phyloP scores from a whole-genome alignment of 2,329 filamentous ascomycete genomes.

The Calonectria multiphialidica region DNA sequence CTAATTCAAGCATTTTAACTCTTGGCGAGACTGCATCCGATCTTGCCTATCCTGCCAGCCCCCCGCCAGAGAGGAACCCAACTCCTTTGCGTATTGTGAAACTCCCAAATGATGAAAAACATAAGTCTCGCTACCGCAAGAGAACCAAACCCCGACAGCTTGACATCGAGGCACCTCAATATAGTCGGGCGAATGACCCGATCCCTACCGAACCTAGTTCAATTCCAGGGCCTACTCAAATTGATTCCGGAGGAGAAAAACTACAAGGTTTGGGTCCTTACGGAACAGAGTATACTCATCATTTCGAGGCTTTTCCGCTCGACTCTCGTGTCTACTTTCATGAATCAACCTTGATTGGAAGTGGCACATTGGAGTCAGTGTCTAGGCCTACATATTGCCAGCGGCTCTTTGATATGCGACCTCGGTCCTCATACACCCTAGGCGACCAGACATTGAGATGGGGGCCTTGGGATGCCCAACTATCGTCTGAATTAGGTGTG shows the following conservation, averaged over 20 bases:
- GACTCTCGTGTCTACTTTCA: slow-evolving; percentile 70
- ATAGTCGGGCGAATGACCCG: slow-evolving; percentile 66
- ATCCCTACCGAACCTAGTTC: slow-evolving; percentile 43
- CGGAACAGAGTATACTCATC: slow-evolving; percentile 70
- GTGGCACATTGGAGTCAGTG: slow-evolving; percentile 60
- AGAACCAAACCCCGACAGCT: slow-evolving; percentile 56
- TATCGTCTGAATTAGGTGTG: slow-evolving; percentile 72
- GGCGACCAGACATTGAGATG: slow-evolving; percentile 64
- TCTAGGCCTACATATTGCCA: slow-evolving; percentile 46
- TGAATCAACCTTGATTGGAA: slow-evolving; percentile 68
- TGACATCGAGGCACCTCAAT: slow-evolving; percentile 65
- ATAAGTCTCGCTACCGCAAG: slow-evolving; percentile 57
- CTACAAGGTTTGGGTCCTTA: slow-evolving; percentile 70
- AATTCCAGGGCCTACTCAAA: slow-evolving; percentile 19
- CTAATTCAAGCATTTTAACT: slow-evolving; percentile 32
- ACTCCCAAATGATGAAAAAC: slow-evolving; percentile 13
- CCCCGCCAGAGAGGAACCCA: slow-evolving; percentile 40
- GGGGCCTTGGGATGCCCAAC: slow-evolving; percentile 67
- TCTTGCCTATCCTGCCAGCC: slow-evolving; percentile 33
- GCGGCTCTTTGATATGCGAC: slow-evolving; percentile 45
- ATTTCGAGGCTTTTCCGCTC: slow-evolving; percentile 73
- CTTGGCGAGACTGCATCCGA: slow-evolving; percentile 28
- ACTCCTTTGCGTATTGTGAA: slow-evolving; percentile 34
- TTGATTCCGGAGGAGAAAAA: slow-evolving; percentile 40
- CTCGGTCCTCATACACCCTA: slow-evolving; percentile 57